Percentiles rank a stretch among this genome's conserved stretches.
Conservation (phyloP, 768 basidiomycete genomes). For the Tephrocybe rancida region DNA sequence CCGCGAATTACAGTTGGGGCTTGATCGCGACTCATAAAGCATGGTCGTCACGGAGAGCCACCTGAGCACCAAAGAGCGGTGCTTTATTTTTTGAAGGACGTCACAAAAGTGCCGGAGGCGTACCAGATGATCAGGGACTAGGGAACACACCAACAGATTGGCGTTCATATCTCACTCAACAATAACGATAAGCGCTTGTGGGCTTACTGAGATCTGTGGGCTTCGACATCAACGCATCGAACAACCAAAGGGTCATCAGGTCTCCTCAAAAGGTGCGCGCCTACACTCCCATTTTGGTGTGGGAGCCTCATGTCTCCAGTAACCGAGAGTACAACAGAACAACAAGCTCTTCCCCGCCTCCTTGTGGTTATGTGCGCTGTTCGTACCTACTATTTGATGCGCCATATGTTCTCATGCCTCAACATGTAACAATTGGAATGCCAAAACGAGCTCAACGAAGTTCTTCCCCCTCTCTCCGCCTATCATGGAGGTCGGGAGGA, state of each 20-base stretch:
- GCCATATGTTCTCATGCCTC: background rate
- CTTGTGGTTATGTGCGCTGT: conserved; percentile 4
- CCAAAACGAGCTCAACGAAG: conserved; percentile 1
- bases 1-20: too few species aligned
- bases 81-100: too few species aligned
- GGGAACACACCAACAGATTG: background rate
- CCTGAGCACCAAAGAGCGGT: too few species aligned
- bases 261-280: background rate
- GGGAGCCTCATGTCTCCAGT: conserved; percentile 12
- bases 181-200: background rate
- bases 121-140: background rate
- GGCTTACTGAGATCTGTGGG: background rate
- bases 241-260: background rate
- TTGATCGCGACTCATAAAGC: too few species aligned
- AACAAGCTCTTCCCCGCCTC: background rate
- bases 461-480: background rate
- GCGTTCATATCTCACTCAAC: background rate
- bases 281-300: conserved; percentile 1
- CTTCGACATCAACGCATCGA: background rate
- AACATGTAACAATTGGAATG: conserved; percentile 2
- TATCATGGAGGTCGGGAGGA: background rate
- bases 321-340: conserved; percentile 4
- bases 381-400: conserved; percentile 5
- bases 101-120: too few species aligned
- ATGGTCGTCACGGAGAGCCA: too few species aligned